Percentiles rank a stretch among this genome's conserved stretches.
Evolutionary conservation across 129 eudicot species (phyloP).

Genomic region (Glebionis coronaria): DNA sequence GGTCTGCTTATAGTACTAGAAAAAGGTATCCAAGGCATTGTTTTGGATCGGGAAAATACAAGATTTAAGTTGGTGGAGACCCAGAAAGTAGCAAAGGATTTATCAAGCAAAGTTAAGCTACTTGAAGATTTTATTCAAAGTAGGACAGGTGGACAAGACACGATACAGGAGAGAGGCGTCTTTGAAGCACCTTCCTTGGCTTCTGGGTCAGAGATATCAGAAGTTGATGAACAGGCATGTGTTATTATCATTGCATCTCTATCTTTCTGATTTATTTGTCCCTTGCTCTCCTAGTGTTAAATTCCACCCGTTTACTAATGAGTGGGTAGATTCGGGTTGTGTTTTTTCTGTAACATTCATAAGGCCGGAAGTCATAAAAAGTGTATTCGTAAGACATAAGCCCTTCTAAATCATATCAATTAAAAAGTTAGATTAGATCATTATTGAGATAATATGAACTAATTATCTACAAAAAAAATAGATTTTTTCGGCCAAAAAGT

Average conservation of each 20-base stretch:
- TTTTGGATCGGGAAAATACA: constrained; percentile 52
- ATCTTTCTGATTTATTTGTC: background rate
- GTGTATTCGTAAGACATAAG: background rate
- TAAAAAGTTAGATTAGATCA: background rate
- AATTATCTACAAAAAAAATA: background rate
- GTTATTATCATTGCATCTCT: constrained; percentile 12
- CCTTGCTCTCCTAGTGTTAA: background rate
- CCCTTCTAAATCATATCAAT: background rate
- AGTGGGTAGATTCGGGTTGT: background rate
- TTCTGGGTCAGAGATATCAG: constrained; percentile 75
- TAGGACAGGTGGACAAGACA: constrained; percentile 38
- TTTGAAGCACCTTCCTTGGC: constrained; percentile 52
- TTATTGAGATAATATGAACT: background rate
- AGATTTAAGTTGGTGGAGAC: constrained; percentile 54
- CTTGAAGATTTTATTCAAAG: constrained; percentile 61
- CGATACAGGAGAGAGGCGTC: constrained; percentile 51
- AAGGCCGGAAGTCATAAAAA: background rate
- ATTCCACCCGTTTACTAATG: constrained; percentile 7
- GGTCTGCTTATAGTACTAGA: constrained; percentile 57
- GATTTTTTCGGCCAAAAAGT: background rate
- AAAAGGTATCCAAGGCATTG: constrained; percentile 48
- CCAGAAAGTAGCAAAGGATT: constrained; percentile 57
- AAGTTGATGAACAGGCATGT: constrained; percentile 80
- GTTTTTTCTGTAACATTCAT: background rate
- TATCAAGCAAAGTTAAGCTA: constrained; percentile 59